These are phyloP conservation scores for Arthroderma sp. DNA, from an alignment of 2,329 filamentous ascomycete genomes.

Conservation along the genomic window DNA sequence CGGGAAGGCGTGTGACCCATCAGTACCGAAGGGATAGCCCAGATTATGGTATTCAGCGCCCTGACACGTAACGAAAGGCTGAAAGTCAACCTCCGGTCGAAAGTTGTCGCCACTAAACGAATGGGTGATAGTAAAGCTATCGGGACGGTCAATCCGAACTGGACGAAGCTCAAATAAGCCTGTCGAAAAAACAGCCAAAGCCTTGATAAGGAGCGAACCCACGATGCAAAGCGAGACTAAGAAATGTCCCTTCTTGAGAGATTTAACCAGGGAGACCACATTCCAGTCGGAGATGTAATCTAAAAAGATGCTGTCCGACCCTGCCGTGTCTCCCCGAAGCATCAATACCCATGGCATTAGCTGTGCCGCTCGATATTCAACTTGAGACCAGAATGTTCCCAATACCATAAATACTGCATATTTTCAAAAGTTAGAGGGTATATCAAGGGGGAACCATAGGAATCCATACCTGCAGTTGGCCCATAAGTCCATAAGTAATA, in stretches of 20 bases:
- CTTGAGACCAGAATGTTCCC: slow-evolving; percentile 3
- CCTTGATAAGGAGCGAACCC: slow-evolving; percentile 4
- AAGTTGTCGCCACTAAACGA: slow-evolving; percentile 1
- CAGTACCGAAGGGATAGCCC: too few species aligned
- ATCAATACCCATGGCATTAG: slow-evolving; percentile 7
- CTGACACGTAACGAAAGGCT: too few species aligned
- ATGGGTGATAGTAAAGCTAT: slow-evolving; percentile 3
- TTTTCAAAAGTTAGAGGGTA: neutral
- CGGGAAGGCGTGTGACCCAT: too few species aligned
- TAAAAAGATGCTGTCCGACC: slow-evolving; percentile 4
- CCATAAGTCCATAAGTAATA: slow-evolving; percentile 7
- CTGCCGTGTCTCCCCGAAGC: slow-evolving; percentile 3
- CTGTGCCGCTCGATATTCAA: slow-evolving; percentile 3
- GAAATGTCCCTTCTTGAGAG: slow-evolving; percentile 5
- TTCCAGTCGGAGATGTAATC: slow-evolving; percentile 7
- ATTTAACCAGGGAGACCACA: slow-evolving; percentile 3
- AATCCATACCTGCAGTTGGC: slow-evolving; percentile 6
- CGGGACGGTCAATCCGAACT: slow-evolving; percentile 2
- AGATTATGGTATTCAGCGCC: too few species aligned
- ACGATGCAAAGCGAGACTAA: slow-evolving; percentile 4
- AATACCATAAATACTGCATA: slow-evolving; percentile 3
- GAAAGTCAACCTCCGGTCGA: neutral
- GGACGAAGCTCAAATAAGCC: slow-evolving; percentile 4
- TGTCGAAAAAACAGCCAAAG: slow-evolving; percentile 4
- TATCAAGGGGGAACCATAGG: neutral